These are phyloP conservation scores for Pleodorina starrii DNA, from an alignment of 139 green algal species.

Conservation along the genomic window DNA sequence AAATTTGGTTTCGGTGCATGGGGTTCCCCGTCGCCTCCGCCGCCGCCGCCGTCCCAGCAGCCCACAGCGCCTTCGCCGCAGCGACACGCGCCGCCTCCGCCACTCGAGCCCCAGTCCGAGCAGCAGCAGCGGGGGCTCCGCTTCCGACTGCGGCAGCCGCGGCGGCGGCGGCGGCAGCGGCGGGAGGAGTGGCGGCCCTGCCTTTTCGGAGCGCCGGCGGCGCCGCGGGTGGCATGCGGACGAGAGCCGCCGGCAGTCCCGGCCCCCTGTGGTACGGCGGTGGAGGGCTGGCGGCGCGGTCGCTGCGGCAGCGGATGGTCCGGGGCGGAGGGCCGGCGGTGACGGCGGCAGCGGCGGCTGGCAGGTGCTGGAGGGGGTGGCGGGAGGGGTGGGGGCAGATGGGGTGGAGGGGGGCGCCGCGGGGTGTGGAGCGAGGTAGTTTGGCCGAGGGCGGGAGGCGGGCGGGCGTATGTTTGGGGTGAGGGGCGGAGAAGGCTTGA, in stretches of 20 bases:
- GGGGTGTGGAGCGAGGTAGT: too few species aligned
- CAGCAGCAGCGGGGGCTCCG: too few species aligned
- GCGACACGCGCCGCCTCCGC: background rate
- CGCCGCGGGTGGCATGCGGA: background rate
- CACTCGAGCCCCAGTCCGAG: background rate
- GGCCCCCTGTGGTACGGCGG: background rate
- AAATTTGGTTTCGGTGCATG: too few species aligned
- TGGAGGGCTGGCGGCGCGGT: background rate
- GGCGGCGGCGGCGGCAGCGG: background rate
- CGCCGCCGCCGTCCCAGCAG: background rate
- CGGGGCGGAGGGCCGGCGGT: background rate
- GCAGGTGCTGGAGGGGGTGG: background rate
- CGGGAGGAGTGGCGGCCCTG: background rate
- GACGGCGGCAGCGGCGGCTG: background rate
- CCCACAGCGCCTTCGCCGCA: background rate
- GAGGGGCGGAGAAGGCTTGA: too few species aligned
- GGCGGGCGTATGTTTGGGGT: too few species aligned
- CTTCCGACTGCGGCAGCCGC: background rate
- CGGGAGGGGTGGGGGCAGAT: too few species aligned
- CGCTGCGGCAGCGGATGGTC: background rate
- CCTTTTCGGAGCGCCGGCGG: background rate
- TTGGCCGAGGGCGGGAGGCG: too few species aligned
- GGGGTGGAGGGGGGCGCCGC: too few species aligned
- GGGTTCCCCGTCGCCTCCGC: background rate
- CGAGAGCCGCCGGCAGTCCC: background rate